Conservation (phyloP, 2,329 filamentous ascomycete genomes). For the Colletotrichum paranaense region DNA sequence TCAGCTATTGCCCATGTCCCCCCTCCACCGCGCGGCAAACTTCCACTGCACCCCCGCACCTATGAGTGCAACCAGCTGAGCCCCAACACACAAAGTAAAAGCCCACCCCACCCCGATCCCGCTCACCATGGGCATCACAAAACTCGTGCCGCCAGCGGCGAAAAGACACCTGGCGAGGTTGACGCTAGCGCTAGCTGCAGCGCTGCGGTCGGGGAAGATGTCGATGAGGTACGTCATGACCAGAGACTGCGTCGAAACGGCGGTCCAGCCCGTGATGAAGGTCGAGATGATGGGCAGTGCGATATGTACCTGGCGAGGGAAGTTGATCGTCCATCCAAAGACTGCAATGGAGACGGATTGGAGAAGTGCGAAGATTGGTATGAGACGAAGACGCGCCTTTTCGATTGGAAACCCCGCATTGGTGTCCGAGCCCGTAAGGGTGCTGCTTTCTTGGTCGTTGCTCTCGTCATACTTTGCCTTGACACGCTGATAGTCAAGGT, state of each 20-base stretch:
- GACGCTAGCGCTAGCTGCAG: constrained; percentile 62
- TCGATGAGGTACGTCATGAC: constrained; percentile 66
- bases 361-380: constrained; percentile 56
- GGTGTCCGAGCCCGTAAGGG: neutral
- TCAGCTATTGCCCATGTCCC: constrained; percentile 22
- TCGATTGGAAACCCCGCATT: constrained; percentile 57
- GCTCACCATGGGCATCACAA: constrained; percentile 61
- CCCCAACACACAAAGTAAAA: constrained; percentile 57
- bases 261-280: constrained; percentile 64
- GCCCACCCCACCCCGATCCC: constrained; percentile 44
- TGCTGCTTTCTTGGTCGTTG: neutral
- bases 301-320: constrained; percentile 54
- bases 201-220: constrained; percentile 60
- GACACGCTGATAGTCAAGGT: constrained; percentile 60
- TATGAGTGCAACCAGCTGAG: constrained; percentile 57
- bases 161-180: constrained; percentile 65
- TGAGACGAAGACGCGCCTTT: constrained; percentile 60
- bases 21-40: constrained; percentile 51
- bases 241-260: constrained; percentile 58
- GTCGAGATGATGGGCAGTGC: constrained; percentile 61
- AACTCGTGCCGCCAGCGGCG: constrained; percentile 56
- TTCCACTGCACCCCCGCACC: constrained; percentile 57
- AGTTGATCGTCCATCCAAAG: constrained; percentile 66
- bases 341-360: constrained; percentile 59
- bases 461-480: constrained; percentile 40